Evolutionary conservation across 371 early-diverging fungal genomes (phyloP), one percentile per base, ranked within the genome.

Genomic region (Rhizomucor miehei): DNA sequence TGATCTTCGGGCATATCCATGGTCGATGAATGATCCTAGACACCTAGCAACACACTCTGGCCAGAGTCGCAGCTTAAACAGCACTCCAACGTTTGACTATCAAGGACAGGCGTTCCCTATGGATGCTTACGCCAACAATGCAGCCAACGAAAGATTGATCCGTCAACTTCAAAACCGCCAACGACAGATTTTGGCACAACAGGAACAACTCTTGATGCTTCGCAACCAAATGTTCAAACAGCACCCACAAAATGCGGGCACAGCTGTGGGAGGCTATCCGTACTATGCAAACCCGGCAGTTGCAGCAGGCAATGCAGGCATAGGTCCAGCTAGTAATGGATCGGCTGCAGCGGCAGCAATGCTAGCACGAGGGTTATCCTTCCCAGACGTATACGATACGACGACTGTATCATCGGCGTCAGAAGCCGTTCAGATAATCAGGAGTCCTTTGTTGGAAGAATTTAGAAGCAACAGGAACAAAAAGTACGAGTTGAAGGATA

Each of bases 401-500:
- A 13, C 49, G 2, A 20, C 56, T 3, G 40, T 40, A n/a, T 24
- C 44, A 13, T 17, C 56, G 21, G n/a, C 54, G 14, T 16, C 56
- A 10, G 67, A 62, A 43, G 56, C 56, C 4, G 61, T 56, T 13
- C 60, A 59, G 11, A 69, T 71, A 17, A 79, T 85, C 52, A 85
- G 98, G 40, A 92, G 92, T 57, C 79, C 87, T 3, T 57, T 94
- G 36, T 67, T 97, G 48, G 97, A 98, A 56, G 98, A 95, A 54
- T 98, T 98, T 67, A 75, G 96, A 48, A 90, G 82, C 68, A 94
- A 91, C 82, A 95, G 95, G 81, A 90, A 80, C 66, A 90, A 87
- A 64, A 95, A 93, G 69, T 95, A 89, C 63, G 95, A 94, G 66
- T 80, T 98, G 36, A 80, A 85, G 81, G 99, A 98, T 63, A 93